Conservation (phyloP, 768 basidiomycete species). For the Obba rivulosa region DNA sequence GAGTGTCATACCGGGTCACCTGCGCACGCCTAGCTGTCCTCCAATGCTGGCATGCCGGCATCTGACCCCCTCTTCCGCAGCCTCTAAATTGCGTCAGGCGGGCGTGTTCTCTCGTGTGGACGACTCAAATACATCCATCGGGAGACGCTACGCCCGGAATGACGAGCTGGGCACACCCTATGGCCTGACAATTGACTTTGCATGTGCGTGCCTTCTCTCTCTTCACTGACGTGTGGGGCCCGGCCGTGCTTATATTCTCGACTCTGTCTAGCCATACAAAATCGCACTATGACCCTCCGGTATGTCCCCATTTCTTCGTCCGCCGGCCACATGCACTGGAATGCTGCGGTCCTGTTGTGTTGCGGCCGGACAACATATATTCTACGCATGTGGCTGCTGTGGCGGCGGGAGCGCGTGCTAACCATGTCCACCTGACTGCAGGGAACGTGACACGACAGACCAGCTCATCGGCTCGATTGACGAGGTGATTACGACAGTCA, state of each 20-base stretch:
- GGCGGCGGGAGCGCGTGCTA: background rate
- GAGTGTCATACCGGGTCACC: constrained; percentile 33
- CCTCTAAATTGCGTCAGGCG: constrained; percentile 77
- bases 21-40: constrained; percentile 1
- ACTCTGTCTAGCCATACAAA: constrained; percentile 65
- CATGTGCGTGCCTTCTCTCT: constrained; percentile 45
- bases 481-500: constrained; percentile 78
- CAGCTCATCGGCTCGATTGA: constrained; percentile 90
- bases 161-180: constrained; percentile 98
- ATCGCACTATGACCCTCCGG: constrained; percentile 92
- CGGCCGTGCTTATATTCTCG: background rate
- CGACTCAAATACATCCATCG: constrained; percentile 92
- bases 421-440: constrained; percentile 23
- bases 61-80: constrained; percentile 37
- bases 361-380: background rate
- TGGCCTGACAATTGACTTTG: constrained; percentile 95
- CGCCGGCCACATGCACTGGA: background rate
- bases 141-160: constrained; percentile 95
- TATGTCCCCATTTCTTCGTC: constrained; percentile 33
- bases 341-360: background rate
- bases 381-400: background rate
- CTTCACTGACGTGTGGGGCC: constrained; percentile 3
- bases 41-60: background rate
- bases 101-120: constrained; percentile 94
- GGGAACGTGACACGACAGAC: constrained; percentile 91